phyloP scores from a whole-genome alignment of 2,329 filamentous ascomycete species.

The Venturia carpophila region DNA sequence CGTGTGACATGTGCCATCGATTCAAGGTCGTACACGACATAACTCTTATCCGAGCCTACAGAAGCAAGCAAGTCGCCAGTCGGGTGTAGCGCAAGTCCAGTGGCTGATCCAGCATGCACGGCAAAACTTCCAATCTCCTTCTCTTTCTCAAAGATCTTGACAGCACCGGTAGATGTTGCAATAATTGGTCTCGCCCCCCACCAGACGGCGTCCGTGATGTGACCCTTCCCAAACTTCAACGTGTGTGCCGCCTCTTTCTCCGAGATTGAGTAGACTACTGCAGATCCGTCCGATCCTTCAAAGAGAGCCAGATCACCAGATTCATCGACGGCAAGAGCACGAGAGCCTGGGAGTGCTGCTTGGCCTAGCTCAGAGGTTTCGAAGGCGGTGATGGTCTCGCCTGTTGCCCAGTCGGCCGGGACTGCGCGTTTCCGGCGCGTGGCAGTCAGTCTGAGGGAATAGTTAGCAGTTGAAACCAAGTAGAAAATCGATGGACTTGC shows the following conservation, averaged over 20 bases:
- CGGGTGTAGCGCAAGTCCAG: constrained; percentile 71
- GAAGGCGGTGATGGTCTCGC: constrained; percentile 60
- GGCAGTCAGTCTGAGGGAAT: constrained; percentile 61
- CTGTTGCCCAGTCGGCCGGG: constrained; percentile 75
- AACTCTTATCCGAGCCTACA: constrained; percentile 84
- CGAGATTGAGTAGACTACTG: constrained; percentile 70
- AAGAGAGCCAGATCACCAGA: constrained; percentile 61
- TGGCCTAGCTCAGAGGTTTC: constrained; percentile 43
- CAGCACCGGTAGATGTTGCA: constrained; percentile 63
- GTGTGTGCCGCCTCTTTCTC: constrained; percentile 67
- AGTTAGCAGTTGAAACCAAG: constrained; percentile 23
- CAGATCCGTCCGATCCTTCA: constrained; percentile 65
- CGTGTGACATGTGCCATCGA: constrained; percentile 63
- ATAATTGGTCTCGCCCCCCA: constrained; percentile 61
- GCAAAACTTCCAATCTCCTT: constrained; percentile 61
- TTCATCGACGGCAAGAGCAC: constrained; percentile 50
- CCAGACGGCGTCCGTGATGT: constrained; percentile 61
- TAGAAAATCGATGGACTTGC: constrained; percentile 44
- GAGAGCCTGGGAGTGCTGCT: constrained; percentile 51
- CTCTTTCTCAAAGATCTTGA: constrained; percentile 72
- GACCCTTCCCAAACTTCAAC: constrained; percentile 46
- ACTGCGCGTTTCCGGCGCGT: constrained; percentile 82
- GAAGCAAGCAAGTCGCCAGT: constrained; percentile 77
- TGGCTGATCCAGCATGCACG: constrained; percentile 76
- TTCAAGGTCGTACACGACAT: constrained; percentile 76